Conservation (phyloP, 495 filamentous ascomycete species). For the Xylaria venustula region DNA sequence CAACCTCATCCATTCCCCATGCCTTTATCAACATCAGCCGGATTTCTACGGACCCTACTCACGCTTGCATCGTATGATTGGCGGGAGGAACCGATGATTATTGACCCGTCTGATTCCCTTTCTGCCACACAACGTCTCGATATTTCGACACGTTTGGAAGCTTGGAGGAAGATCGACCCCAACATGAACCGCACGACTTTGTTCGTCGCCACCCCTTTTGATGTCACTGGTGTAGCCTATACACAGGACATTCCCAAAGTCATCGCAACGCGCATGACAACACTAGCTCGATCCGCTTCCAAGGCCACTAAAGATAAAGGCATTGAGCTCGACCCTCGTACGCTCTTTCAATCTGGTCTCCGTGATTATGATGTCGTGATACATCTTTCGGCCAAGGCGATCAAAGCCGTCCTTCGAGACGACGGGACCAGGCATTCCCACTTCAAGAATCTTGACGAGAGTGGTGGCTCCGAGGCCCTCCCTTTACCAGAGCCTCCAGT, state of each 20-base stretch:
- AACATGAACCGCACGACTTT: conserved; percentile 78
- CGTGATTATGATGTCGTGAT: conserved; percentile 84
- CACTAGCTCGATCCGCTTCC: conserved; percentile 70
- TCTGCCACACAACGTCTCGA: conserved; percentile 53
- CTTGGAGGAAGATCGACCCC: conserved; percentile 83
- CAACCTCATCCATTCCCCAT: conserved; percentile 76
- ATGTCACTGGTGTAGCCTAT: conserved; percentile 75
- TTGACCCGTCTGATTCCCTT: conserved; percentile 65
- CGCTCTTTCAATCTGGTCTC: conserved; percentile 67
- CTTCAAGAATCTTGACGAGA: conserved; percentile 73
- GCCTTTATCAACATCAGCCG: conserved; percentile 76
- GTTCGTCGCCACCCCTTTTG: conserved; percentile 79
- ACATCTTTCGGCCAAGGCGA: conserved; percentile 57
- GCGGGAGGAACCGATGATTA: conserved; percentile 74
- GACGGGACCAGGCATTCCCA: conserved; percentile 29
- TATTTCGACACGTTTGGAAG: conserved; percentile 70
- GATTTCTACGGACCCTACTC: conserved; percentile 74
- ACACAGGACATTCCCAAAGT: conserved; percentile 73
- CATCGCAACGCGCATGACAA: conserved; percentile 78
- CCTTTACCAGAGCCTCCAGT: conserved; percentile 50
- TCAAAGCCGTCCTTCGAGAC: conserved; percentile 30
- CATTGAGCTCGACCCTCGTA: conserved; percentile 53
- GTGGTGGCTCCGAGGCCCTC: conserved; percentile 31
- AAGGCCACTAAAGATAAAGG: conserved; percentile 57
- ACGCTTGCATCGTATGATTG: conserved; percentile 89